Evolutionary conservation across 1,284 basidiomycete species (phyloP).

Genomic region (Singerocomus rubriflavus): DNA sequence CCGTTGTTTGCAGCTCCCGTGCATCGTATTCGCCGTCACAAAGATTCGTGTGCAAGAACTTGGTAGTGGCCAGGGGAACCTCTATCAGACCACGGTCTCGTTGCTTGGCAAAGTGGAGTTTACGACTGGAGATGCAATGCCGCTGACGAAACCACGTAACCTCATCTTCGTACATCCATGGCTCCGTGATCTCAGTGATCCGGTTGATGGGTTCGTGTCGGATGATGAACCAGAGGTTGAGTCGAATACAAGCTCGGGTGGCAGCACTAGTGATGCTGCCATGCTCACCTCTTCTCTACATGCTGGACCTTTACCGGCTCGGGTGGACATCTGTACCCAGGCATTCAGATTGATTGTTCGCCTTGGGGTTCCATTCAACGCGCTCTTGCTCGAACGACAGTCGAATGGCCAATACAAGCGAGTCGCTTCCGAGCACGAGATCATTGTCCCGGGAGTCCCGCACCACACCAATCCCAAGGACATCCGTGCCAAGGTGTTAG

Average conservation of each 20-base stretch:
- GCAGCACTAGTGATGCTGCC: not conserved
- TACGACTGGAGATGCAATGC: slow-evolving; percentile 3
- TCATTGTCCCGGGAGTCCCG: slow-evolving; percentile 1
- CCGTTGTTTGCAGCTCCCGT: too few species aligned
- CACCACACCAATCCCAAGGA: not conserved
- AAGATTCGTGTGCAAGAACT: too few species aligned
- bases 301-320: not conserved
- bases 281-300: not conserved
- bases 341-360: not conserved
- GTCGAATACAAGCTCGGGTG: not conserved
- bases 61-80: not conserved
- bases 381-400: not conserved
- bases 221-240: not conserved
- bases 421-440: slow-evolving; percentile 7
- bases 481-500: not conserved
- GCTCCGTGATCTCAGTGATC: slow-evolving; percentile 2
- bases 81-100: not conserved
- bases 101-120: slow-evolving; percentile 4
- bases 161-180: slow-evolving; percentile 12
- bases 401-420: slow-evolving; percentile 1
- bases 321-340: not conserved
- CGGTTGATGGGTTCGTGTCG: not conserved
- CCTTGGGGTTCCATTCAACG: slow-evolving; percentile 6
- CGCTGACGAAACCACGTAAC: not conserved
- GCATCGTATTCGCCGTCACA: too few species aligned